phyloP scores from a whole-genome alignment of 768 basidiomycete species.

The Suillus bovinus region DNA sequence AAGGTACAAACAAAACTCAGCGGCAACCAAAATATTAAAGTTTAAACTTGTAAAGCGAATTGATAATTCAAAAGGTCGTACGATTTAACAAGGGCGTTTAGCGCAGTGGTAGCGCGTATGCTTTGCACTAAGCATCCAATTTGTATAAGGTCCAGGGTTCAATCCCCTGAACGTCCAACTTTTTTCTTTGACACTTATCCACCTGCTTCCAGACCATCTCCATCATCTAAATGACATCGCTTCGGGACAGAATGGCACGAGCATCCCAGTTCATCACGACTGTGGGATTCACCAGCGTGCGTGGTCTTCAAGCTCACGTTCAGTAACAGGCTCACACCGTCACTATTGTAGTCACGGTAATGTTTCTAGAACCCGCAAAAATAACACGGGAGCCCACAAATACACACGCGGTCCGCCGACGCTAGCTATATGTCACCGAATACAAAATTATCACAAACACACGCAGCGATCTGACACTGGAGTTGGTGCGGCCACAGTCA shows the following conservation, averaged over 20 bases:
- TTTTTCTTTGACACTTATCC: conserved; percentile 13
- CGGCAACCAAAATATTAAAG: background rate
- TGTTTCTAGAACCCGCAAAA: background rate
- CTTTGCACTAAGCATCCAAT: conserved; percentile 34
- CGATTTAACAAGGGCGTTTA: conserved; percentile 19
- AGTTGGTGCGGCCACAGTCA: background rate
- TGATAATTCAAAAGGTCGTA: background rate
- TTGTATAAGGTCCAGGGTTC: conserved; percentile 46
- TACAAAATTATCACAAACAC: background rate
- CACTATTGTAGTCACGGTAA: too few relatives aligned
- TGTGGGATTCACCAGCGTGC: background rate
- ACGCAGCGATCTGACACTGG: background rate
- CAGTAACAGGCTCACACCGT: background rate
- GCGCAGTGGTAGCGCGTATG: conserved; percentile 46
- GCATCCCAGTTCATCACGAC: background rate
- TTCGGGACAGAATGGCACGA: background rate
- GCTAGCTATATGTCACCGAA: background rate
- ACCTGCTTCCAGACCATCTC: too few relatives aligned
- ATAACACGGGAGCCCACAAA: background rate
- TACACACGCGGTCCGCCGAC: background rate
- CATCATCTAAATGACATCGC: background rate
- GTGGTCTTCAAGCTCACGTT: background rate
- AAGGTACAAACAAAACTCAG: background rate
- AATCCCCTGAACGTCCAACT: conserved; percentile 43
- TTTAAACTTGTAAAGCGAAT: too few relatives aligned